Evolutionary conservation across 495 filamentous ascomycete genomes (phyloP), one percentile per base, ranked within the genome.

Genomic region (Talaromyces proteolyticus): DNA sequence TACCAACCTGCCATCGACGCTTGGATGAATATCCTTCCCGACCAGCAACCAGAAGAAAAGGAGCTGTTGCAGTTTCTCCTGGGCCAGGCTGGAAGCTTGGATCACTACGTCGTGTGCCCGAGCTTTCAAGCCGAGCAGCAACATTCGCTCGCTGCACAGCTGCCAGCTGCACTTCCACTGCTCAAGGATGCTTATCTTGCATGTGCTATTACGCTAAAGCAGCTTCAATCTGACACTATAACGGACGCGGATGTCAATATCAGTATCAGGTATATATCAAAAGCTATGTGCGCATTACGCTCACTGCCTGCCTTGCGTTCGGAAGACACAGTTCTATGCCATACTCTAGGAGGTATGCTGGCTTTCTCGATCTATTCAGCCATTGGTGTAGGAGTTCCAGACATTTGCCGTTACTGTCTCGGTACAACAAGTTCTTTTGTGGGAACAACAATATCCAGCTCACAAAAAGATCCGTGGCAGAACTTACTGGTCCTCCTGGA

Each of bases 111-210:
- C 24, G 24, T 47, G 0, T 34, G 24, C 17, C 44, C 44, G 17
- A 36, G 44, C 18, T 47, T 47, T 20, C 25, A 47, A 36, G 18
- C n/a, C 21, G 44, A 47, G 18, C 24, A 47, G 44, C 44, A 18
- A 21, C 18, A 36, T 37, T 47, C 24, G 44, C 44, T 47, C 17
- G 29, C 26, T 3, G 19, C 7, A 18, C 26, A 29, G 26, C 44
- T 47, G 17, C 29, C n/a, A 12, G 26, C 16, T 29, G 24, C 44
- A 1, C 16, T 37, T 10, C 26, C 44, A n/a, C 3, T 36, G 16
- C 25, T 47, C 26, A 47, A 47, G 18, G 44, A 47, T 47, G 26
- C 26, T 6, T 47, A 47, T 47, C 7, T 47, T 20, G 44, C 44
- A 37, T 47, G 44, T 36, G 44, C 44, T n/a, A 21, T 17, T 47